A percentile compares a stretch with the other conserved stretches of the same genome.
Conservation (phyloP, 2,329 filamentous ascomycete genomes). For the Hypocreales sp. region DNA sequence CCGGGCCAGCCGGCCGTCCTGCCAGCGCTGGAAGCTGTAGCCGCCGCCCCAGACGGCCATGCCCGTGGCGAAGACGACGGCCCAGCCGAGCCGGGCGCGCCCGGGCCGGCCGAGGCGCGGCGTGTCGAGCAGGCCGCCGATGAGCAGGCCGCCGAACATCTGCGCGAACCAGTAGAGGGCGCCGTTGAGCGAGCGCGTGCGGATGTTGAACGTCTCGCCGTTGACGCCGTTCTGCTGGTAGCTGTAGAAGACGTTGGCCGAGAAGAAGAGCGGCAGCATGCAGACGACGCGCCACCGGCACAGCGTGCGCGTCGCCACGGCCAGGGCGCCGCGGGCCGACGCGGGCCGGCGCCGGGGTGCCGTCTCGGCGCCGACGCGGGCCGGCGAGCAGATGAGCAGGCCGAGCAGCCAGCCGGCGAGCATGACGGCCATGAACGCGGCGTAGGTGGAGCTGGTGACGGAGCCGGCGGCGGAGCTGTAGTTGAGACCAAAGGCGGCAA, state of each 20-base stretch:
- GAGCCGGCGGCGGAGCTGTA: slow-evolving; percentile 23
- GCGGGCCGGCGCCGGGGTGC: slow-evolving; percentile 9
- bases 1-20: slow-evolving; percentile 23
- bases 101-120: slow-evolving; percentile 23
- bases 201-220: slow-evolving; percentile 35
- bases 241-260: slow-evolving; percentile 37
- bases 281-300: slow-evolving; percentile 28
- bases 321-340: slow-evolving; percentile 1
- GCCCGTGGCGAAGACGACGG: slow-evolving; percentile 27
- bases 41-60: slow-evolving; percentile 44
- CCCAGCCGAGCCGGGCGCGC: slow-evolving; percentile 30
- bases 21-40: slow-evolving; percentile 48
- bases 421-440: slow-evolving; percentile 32
- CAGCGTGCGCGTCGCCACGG: slow-evolving; percentile 23
- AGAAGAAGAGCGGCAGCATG: slow-evolving; percentile 37
- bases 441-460: slow-evolving; percentile 33
- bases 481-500: slow-evolving; percentile 20
- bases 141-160: slow-evolving; percentile 34
- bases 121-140: slow-evolving; percentile 27
- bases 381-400: slow-evolving; percentile 30
- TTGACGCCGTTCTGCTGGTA: slow-evolving; percentile 42
- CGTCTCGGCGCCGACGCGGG: slow-evolving; percentile 22
- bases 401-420: slow-evolving; percentile 29
- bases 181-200: slow-evolving; percentile 36
- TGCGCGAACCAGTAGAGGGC: slow-evolving; percentile 39